Conservation (phyloP, 2,329 filamentous ascomycete species). For the Chaetomium sp. region DNA sequence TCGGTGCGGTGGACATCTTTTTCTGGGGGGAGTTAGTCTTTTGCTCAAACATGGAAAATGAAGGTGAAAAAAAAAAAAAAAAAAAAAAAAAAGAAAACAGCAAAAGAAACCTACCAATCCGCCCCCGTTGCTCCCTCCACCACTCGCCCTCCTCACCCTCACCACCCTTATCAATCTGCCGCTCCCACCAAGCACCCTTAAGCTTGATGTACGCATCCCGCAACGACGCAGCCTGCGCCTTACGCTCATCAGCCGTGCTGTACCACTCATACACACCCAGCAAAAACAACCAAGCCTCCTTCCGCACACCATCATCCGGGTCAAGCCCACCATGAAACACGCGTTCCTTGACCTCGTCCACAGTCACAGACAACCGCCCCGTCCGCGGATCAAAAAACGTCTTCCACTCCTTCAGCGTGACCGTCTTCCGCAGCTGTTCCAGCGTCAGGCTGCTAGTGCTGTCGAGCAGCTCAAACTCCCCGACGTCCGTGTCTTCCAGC, state of each 20-base stretch:
- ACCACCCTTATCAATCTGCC: constrained; percentile 74
- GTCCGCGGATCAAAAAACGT: constrained; percentile 72
- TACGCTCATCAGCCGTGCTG: constrained; percentile 77
- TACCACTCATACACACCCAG: constrained; percentile 92
- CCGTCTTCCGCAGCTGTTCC: constrained; percentile 67
- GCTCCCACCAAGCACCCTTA: constrained; percentile 95
- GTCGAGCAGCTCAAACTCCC: constrained; percentile 91
- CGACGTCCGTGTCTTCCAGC: constrained; percentile 89
- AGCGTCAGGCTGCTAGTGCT: constrained; percentile 67
- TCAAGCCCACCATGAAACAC: constrained; percentile 92
- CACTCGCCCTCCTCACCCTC: constrained; percentile 81
- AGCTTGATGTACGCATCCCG: constrained; percentile 90
- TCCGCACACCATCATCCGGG: constrained; percentile 82
- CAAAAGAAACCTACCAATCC: constrained; percentile 66
- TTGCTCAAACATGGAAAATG: not conserved
- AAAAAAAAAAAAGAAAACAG: not conserved
- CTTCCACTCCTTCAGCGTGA: constrained; percentile 85
- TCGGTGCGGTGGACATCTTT: constrained; percentile 98
- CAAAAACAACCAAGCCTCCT: constrained; percentile 94
- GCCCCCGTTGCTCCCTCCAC: constrained; percentile 90
- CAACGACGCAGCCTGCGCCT: constrained; percentile 73
- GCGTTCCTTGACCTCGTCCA: constrained; percentile 93
- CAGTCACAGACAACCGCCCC: constrained; percentile 70
- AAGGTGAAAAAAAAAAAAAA: not conserved
- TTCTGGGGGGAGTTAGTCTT: constrained; percentile 51